Percentiles rank a stretch among this genome's conserved stretches.
Evolutionary conservation across 1,139 yeast genomes (phyloP).

Genomic region (Candida sp.): DNA sequence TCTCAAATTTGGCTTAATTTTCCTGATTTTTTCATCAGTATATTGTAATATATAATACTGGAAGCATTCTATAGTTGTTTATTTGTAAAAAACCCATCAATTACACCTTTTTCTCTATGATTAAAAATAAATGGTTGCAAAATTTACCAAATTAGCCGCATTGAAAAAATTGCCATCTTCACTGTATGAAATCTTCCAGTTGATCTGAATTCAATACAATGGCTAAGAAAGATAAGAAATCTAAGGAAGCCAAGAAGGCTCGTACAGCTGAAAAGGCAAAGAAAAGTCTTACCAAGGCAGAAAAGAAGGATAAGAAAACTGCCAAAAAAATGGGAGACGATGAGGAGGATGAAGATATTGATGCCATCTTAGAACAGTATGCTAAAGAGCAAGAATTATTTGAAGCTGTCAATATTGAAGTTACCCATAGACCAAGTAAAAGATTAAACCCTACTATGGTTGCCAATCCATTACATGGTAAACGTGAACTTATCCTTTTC

Average conservation of each 20-base stretch:
- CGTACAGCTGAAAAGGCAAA: conserved; percentile 81
- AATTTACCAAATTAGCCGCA: neutral
- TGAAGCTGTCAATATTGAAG: conserved; percentile 64
- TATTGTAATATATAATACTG: no score
- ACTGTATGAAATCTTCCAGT: no score
- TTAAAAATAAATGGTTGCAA: neutral
- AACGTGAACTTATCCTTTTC: conserved; percentile 74
- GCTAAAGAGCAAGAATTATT: conserved; percentile 78
- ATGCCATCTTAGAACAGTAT: conserved; percentile 74
- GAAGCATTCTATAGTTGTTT: neutral
- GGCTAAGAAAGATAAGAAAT: conserved; percentile 86
- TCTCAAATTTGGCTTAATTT: neutral
- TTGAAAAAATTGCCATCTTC: neutral
- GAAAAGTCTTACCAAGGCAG: conserved; percentile 74
- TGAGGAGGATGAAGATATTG: conserved; percentile 85
- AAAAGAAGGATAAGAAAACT: conserved; percentile 65
- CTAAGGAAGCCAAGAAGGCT: conserved; percentile 90
- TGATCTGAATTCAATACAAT: conserved; percentile 21
- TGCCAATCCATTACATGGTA: conserved; percentile 73
- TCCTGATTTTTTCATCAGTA: no score
- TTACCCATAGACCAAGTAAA: conserved; percentile 56
- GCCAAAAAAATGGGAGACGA: conserved; percentile 73
- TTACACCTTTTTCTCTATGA: no score
- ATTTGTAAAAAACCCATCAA: no score
- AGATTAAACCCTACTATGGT: conserved; percentile 76